Percentiles rank a stretch among this genome's conserved stretches.
Conservation (phyloP, 2,329 filamentous ascomycete genomes). For the Harringtonia lauricola region DNA sequence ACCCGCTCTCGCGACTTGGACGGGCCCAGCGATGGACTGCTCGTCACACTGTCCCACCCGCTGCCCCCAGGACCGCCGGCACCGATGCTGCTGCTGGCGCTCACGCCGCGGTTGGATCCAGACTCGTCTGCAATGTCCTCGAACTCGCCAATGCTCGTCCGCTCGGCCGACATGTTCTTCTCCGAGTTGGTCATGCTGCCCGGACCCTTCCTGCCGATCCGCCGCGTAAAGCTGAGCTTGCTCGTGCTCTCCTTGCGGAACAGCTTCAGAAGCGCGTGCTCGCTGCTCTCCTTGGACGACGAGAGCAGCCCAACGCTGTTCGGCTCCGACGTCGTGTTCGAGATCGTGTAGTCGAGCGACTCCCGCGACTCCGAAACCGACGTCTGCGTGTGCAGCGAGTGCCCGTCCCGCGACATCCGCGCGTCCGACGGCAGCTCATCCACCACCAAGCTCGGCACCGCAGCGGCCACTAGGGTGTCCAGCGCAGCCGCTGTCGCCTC, state of each 20-base stretch:
- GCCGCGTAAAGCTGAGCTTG: slow-evolving; percentile 52
- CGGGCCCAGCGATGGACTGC: slow-evolving; percentile 44
- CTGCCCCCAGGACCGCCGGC: slow-evolving; percentile 22
- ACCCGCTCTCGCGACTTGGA: slow-evolving; percentile 26
- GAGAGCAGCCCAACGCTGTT: slow-evolving; percentile 27
- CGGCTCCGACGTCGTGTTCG: slow-evolving; percentile 46
- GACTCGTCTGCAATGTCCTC: slow-evolving; percentile 30
- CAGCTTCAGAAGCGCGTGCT: slow-evolving; percentile 48
- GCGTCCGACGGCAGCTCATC: slow-evolving; percentile 33
- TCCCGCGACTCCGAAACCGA: slow-evolving; percentile 51
- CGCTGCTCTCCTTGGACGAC: slow-evolving; percentile 25
- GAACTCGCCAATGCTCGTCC: slow-evolving; percentile 46
- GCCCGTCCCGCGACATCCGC: slow-evolving; percentile 43
- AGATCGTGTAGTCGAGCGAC: slow-evolving; percentile 43
- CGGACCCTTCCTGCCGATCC: slow-evolving; percentile 36
- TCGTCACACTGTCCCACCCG: slow-evolving; percentile 45
- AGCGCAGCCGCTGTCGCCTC: not conserved
- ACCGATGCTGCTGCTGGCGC: not conserved
- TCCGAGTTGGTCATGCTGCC: slow-evolving; percentile 47
- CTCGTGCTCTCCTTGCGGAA: slow-evolving; percentile 59
- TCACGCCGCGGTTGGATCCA: slow-evolving; percentile 35
- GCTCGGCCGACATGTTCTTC: slow-evolving; percentile 41
- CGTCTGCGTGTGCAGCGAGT: slow-evolving; percentile 45
- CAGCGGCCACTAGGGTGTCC: slow-evolving; percentile 13
- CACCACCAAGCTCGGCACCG: slow-evolving; percentile 27